Percentiles rank a stretch among this genome's conserved stretches.
phyloP scores from a whole-genome alignment of 1,284 basidiomycete species.

The Microstroma glucosiphilum region DNA sequence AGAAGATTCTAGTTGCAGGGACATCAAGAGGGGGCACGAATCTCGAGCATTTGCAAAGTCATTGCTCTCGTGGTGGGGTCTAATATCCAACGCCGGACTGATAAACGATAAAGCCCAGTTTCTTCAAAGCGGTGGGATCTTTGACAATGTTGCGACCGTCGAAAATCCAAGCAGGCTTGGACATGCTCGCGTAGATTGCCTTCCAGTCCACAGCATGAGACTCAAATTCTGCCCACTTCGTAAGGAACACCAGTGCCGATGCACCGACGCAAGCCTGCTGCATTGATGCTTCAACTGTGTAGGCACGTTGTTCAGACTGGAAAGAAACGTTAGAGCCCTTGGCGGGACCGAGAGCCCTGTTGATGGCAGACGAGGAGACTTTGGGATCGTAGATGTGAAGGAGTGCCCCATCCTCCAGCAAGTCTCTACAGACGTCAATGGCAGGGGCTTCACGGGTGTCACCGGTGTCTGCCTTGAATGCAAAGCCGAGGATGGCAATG shows the following conservation, averaged over 20 bases:
- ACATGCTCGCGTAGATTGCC: constrained; percentile 78
- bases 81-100: not conserved
- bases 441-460: constrained; percentile 83
- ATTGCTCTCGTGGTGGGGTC: no score
- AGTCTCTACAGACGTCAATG: constrained; percentile 88
- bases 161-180: constrained; percentile 71
- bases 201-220: not conserved
- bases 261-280: constrained; percentile 80
- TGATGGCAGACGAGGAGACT: constrained; percentile 50
- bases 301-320: constrained; percentile 61
- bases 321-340: not conserved
- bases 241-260: constrained; percentile 77
- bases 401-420: constrained; percentile 78
- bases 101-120: not conserved
- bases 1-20: no score
- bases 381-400: constrained; percentile 91
- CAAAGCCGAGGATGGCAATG: constrained; percentile 91
- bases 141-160: constrained; percentile 84
- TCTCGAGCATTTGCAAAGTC: no score
- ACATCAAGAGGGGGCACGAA: no score
- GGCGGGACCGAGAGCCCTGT: not conserved
- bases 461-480: constrained; percentile 50
- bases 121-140: constrained; percentile 10
- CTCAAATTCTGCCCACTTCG: constrained; percentile 74
- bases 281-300: constrained; percentile 70